Conservation (phyloP, 371 early-diverging fungal genomes). For the Mucor piriformis region DNA sequence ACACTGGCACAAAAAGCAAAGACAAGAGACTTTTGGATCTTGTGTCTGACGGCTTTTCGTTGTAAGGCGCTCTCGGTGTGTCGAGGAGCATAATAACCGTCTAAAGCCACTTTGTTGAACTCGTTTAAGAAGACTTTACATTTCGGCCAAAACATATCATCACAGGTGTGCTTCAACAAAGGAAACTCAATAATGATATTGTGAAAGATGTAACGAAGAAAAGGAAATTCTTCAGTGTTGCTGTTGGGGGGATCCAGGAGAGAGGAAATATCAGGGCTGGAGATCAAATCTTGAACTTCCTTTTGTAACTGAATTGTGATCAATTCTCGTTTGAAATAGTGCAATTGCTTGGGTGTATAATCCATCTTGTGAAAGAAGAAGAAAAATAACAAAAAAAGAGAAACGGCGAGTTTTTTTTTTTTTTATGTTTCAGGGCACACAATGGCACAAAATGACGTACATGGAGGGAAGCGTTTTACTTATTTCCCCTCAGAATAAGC, state of each 20-base stretch:
- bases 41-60: slow-evolving; percentile 34
- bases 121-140: slow-evolving; percentile 40
- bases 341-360: slow-evolving; percentile 29
- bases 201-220: slow-evolving; percentile 41
- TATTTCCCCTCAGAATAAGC: too few species aligned
- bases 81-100: slow-evolving; percentile 28
- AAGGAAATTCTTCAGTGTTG: slow-evolving; percentile 18
- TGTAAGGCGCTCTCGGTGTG: slow-evolving; percentile 27
- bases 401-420: background rate
- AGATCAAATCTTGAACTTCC: slow-evolving; percentile 13
- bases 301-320: slow-evolving; percentile 18
- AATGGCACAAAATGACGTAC: too few species aligned
- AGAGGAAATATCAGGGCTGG: slow-evolving; percentile 9
- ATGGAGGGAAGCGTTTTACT: too few species aligned
- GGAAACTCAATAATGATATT: slow-evolving; percentile 44
- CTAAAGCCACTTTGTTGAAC: slow-evolving; percentile 33
- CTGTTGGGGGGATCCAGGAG: slow-evolving; percentile 3
- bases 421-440: too few species aligned
- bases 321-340: slow-evolving; percentile 33
- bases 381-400: slow-evolving; percentile 7
- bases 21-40: slow-evolving; percentile 40
- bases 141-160: slow-evolving; percentile 44
- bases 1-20: slow-evolving; percentile 47
- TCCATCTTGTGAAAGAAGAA: slow-evolving; percentile 14
- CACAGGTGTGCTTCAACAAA: slow-evolving; percentile 35